phyloP scores from a whole-genome alignment of 257 asterid species.

The Lavandula angustifolia region DNA sequence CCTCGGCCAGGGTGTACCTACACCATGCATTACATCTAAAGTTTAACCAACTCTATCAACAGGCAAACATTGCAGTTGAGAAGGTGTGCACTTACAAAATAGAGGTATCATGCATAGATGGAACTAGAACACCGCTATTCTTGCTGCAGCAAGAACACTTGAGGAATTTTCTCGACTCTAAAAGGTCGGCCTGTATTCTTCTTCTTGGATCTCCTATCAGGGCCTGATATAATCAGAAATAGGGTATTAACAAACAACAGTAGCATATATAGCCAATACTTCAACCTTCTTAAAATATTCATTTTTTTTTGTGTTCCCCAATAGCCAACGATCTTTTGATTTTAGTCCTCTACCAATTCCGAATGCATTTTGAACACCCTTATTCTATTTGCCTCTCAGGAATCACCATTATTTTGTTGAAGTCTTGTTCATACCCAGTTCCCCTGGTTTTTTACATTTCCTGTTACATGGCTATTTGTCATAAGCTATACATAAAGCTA shows the following conservation, averaged over 20 bases:
- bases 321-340: background rate
- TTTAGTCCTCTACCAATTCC: background rate
- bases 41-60: slow-evolving; percentile 1
- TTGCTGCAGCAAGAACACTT: slow-evolving; percentile 81
- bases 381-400: background rate
- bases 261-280: background rate
- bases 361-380: background rate
- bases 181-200: slow-evolving; percentile 84
- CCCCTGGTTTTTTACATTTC: background rate
- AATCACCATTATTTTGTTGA: background rate
- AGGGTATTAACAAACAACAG: slow-evolving; percentile 22
- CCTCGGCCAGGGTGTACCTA: slow-evolving; percentile 89
- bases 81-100: slow-evolving; percentile 56
- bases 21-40: slow-evolving; percentile 21
- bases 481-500: background rate
- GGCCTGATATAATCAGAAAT: slow-evolving; percentile 50
- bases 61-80: background rate
- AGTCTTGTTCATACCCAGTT: background rate
- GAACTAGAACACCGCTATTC: slow-evolving; percentile 41
- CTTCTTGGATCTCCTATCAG: slow-evolving; percentile 95
- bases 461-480: background rate
- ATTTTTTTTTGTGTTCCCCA: background rate
- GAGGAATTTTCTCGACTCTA: slow-evolving; percentile 66
- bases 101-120: slow-evolving; percentile 84
- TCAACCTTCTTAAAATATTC: slow-evolving; percentile 24